phyloP scores from a whole-genome alignment of 345 rosid species.

The Aethionema arabicum region DNA sequence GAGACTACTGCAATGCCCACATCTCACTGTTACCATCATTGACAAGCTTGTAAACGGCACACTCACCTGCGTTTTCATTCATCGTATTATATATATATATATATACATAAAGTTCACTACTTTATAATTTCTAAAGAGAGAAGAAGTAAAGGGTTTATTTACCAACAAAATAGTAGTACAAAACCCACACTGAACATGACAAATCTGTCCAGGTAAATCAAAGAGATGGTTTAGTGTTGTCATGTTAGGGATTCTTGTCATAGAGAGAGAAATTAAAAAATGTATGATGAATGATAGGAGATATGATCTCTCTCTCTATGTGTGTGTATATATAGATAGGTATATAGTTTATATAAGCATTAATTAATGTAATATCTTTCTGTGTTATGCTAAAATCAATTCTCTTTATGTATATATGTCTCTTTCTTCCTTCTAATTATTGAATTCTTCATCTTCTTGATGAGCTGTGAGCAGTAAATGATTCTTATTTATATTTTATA shows the following conservation, averaged over 20 bases:
- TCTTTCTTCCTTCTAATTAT: slow-evolving; percentile 27
- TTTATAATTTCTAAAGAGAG: not conserved
- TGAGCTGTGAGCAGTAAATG: slow-evolving; percentile 39
- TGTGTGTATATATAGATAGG: slow-evolving; percentile 28
- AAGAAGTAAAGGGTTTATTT: not conserved
- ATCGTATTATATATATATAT: not conserved
- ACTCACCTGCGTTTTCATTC: slow-evolving; percentile 58
- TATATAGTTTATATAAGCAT: not conserved
- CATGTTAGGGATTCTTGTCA: slow-evolving; percentile 42
- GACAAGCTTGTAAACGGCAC: slow-evolving; percentile 87
- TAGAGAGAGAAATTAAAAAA: slow-evolving; percentile 27
- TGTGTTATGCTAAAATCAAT: slow-evolving; percentile 27
- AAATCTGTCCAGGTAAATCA: slow-evolving; percentile 88
- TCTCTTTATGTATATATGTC: slow-evolving; percentile 16
- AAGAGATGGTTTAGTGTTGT: slow-evolving; percentile 58
- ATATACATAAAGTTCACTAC: slow-evolving; percentile 11
- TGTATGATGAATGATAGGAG: slow-evolving; percentile 31
- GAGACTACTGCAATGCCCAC: slow-evolving; percentile 92
- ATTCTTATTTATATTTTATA: slow-evolving; percentile 24
- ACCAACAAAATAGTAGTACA: slow-evolving; percentile 93
- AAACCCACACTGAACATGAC: slow-evolving; percentile 94
- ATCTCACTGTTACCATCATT: slow-evolving; percentile 87
- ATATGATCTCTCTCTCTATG: slow-evolving; percentile 1
- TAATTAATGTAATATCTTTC: slow-evolving; percentile 20
- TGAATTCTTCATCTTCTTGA: slow-evolving; percentile 27